Evolutionary conservation across 805 yeast species (phyloP).

Genomic region (Pichia gijzeniarum): DNA sequence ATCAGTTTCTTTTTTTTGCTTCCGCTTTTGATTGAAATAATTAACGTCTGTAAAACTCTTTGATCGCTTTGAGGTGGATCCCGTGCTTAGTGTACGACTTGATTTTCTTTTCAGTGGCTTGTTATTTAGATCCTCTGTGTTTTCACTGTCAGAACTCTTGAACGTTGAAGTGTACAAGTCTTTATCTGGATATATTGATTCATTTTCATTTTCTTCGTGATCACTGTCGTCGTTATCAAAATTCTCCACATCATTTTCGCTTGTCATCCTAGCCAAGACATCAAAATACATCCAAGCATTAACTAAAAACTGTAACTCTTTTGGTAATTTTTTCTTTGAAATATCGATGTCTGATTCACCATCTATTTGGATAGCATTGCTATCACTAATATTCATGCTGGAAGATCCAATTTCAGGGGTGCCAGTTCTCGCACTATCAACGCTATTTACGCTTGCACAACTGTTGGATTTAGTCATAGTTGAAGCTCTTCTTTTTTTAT

Average conservation of each 20-base stretch:
- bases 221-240: slow-evolving; percentile 23
- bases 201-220: neutral
- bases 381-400: neutral
- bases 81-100: neutral
- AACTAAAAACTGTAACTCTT: slow-evolving; percentile 45
- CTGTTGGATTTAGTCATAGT: neutral
- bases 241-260: slow-evolving; percentile 34
- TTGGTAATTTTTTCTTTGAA: slow-evolving; percentile 27
- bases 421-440: neutral
- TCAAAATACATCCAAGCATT: slow-evolving; percentile 66
- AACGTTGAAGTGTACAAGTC: neutral
- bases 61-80: neutral
- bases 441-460: neutral
- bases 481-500: slow-evolving; percentile 11
- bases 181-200: neutral
- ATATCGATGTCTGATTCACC: slow-evolving; percentile 1
- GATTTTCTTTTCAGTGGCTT: neutral
- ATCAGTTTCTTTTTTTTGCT: slow-evolving; percentile 16
- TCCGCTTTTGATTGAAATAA: neutral
- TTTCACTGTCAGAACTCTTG: neutral
- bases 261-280: slow-evolving; percentile 59
- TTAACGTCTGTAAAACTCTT: too few relatives aligned
- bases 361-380: slow-evolving; percentile 13
- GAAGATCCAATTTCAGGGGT: neutral
- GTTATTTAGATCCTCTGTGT: neutral